phyloP scores from a whole-genome alignment of 2,329 filamentous ascomycete genomes.

The Gaeumannomyces sp. region DNA sequence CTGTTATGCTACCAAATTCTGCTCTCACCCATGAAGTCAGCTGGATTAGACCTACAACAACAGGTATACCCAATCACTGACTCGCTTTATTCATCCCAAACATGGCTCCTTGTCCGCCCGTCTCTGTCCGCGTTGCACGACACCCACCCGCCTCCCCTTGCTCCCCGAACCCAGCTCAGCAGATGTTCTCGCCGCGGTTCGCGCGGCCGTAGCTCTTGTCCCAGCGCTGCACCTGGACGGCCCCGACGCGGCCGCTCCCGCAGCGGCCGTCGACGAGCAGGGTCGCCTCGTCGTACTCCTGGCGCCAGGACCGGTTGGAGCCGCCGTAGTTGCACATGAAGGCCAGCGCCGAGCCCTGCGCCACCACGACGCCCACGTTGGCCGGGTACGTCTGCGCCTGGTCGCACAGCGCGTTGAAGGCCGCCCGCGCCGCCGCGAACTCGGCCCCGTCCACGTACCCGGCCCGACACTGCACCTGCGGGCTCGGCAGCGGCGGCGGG shows the following conservation, averaged over 20 bases:
- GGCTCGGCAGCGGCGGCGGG: not conserved
- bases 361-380: not conserved
- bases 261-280: not conserved
- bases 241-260: not conserved
- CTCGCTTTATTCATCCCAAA: too few relatives aligned
- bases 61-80: too few relatives aligned
- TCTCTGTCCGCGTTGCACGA: too few relatives aligned
- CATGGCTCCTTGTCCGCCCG: too few relatives aligned
- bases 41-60: too few relatives aligned
- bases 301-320: constrained; percentile 1
- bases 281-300: constrained; percentile 3
- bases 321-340: constrained; percentile 3
- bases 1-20: too few relatives aligned
- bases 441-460: not conserved
- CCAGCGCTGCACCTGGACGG: not conserved
- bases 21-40: too few relatives aligned
- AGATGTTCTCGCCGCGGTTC: not conserved
- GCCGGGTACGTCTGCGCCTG: constrained; percentile 2
- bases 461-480: not conserved
- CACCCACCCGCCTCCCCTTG: too few relatives aligned
- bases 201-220: not conserved
- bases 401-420: constrained; percentile 1
- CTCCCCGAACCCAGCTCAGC: not conserved
- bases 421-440: not conserved
- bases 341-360: not conserved